phyloP scores from a whole-genome alignment of 768 basidiomycete genomes.

The Naematelia encephala region DNA sequence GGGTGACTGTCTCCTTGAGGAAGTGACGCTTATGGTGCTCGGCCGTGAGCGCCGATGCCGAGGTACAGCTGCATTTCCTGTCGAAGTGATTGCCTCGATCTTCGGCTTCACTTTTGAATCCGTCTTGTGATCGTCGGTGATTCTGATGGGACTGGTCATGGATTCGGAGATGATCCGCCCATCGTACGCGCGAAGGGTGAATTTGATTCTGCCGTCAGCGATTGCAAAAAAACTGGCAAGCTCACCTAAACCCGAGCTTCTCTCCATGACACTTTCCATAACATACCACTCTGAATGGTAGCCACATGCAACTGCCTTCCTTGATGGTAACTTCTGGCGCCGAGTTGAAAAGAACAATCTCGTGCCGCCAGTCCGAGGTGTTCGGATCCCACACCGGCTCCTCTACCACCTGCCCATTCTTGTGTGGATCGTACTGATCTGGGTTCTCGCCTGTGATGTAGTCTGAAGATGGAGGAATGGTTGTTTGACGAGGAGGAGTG shows the following conservation, averaged over 20 bases:
- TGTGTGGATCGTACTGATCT: conserved; percentile 40
- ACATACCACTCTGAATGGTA: conserved; percentile 95
- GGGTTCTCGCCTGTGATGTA: conserved; percentile 38
- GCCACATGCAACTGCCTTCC: conserved; percentile 68
- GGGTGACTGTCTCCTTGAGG: conserved; percentile 34
- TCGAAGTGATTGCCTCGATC: conserved; percentile 12
- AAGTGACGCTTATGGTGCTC: conserved; percentile 23
- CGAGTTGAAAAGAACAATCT: conserved; percentile 93
- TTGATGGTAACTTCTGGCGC: conserved; percentile 84
- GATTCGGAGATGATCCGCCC: conserved; percentile 80
- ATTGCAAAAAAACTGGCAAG: background rate
- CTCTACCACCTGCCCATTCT: conserved; percentile 31
- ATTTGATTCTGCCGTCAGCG: conserved; percentile 62
- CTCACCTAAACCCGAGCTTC: conserved; percentile 76
- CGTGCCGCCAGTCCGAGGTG: conserved; percentile 49
- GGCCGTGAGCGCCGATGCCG: conserved; percentile 30
- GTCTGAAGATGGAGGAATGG: conserved; percentile 29
- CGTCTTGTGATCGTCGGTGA: conserved; percentile 98
- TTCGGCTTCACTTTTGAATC: conserved; percentile 33
- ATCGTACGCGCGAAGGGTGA: conserved; percentile 73
- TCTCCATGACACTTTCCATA: conserved; percentile 98
- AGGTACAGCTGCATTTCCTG: conserved; percentile 12
- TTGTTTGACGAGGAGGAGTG: conserved; percentile 2
- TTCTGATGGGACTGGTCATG: conserved; percentile 86
- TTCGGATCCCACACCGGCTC: conserved; percentile 42